Conservation (phyloP, 345 rosid genomes). For the Lumnitzera racemosa region DNA sequence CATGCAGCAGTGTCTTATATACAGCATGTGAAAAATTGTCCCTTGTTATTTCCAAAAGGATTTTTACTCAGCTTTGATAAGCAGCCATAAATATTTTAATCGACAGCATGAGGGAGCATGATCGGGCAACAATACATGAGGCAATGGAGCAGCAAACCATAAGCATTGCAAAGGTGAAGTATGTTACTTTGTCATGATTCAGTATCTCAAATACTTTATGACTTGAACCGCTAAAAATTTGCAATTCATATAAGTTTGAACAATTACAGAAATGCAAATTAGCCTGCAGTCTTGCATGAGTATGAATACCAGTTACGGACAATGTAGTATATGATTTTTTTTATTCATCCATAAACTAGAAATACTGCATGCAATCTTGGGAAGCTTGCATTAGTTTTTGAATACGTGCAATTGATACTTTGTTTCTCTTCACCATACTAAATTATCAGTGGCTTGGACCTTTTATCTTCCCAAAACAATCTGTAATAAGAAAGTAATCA, state of each 20-base stretch:
- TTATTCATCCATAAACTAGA: neutral
- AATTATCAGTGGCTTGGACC: no score
- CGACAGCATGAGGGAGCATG: constrained; percentile 93
- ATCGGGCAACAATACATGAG: constrained; percentile 95
- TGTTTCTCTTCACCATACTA: neutral
- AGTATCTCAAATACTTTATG: neutral
- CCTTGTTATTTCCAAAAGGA: no score
- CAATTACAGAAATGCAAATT: no score
- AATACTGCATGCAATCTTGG: no score
- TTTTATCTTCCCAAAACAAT: no score
- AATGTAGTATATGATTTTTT: no score
- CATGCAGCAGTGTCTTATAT: no score
- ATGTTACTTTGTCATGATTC: neutral
- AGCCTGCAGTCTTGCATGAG: no score
- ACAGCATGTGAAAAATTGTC: no score
- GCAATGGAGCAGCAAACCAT: constrained; percentile 99
- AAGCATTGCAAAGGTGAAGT: constrained; percentile 84
- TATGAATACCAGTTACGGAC: no score
- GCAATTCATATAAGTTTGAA: neutral
- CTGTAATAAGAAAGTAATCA: no score
- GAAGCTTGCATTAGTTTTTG: no score
- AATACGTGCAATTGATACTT: neutral
- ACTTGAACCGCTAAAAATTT: neutral
- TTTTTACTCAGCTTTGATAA: neutral
- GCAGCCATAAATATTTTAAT: constrained; percentile 5